Base-by-base conservation (phyloP, 2,329 filamentous ascomycete species). In the Fragosphaeria purpurea region DNA sequence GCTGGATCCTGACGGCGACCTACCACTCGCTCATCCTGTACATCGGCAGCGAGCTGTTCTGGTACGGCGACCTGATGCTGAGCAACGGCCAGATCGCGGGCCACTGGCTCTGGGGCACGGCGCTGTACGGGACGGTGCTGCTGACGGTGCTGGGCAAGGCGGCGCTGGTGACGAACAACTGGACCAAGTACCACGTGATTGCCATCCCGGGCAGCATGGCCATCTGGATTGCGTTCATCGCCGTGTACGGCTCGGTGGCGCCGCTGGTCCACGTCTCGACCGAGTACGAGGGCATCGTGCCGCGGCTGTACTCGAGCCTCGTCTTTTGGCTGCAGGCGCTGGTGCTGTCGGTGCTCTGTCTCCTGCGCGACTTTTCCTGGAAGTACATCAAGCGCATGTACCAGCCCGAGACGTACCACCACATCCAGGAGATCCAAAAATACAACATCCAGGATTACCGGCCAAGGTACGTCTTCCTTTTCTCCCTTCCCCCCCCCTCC, bases 361-460 rank as follows among this genome's bases (percentile, higher is more conserved):
- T 98, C 46, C 68, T 90, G 47, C 78, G 93, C 61, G 93, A 98
- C 65, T 87, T 95, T 67, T 82, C 85, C 4, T 98, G 91, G 90
- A 98, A 98, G 74, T 98, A 97, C 60, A 83, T 81, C 55, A 96
- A 95, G 75, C 80, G 93, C 57, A 96, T 98, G 89, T 98, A 97
- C 71, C 85, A 83, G 59, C 93, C 93, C 30, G 86, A 96, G 69
- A 83, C 88, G 42, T 98, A 98, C 63, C 93, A 98, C 61, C 93
- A 98, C 66, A 93, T 98, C 56, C 93, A 98, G 69, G 93, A 98
- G 72, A 98, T 98, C 60, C 93, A 98, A 68, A 98, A 98, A 71
- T 98, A 97, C 72, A 98, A 98, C 62, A 95, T 98, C 54, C 93
- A 98, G 71, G 93, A 98, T 71, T 98, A 98, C 69, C 78, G 93